Evolutionary conservation across 2,329 filamentous ascomycete species (phyloP).

Genomic region (Fusarium sp.): DNA sequence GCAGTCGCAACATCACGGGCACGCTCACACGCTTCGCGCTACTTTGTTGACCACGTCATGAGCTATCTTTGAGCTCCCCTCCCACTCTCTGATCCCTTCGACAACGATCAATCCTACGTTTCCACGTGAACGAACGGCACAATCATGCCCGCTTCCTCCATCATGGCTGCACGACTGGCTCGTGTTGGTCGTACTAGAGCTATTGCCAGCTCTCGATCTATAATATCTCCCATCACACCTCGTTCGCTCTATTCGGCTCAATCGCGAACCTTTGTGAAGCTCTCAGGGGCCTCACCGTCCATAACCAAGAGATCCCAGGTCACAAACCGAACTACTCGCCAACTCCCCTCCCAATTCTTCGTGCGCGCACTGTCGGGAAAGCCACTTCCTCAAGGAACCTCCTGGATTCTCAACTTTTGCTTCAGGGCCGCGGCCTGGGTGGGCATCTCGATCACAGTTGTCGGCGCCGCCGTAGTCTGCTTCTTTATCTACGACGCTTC

Average conservation of each 20-base stretch:
- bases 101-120: constrained; percentile 10
- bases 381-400: constrained; percentile 59
- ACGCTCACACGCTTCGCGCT: constrained; percentile 2
- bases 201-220: constrained; percentile 24
- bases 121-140: not conserved
- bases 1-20: not conserved
- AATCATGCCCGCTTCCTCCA: constrained; percentile 38
- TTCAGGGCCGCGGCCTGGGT: constrained; percentile 68
- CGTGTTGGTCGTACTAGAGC: constrained; percentile 29
- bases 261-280: constrained; percentile 36
- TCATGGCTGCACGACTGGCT: constrained; percentile 39
- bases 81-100: not conserved
- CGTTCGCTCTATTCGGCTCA: constrained; percentile 24
- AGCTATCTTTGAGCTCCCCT: constrained; percentile 10
- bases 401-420: constrained; percentile 62
- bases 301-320: constrained; percentile 19
- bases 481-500: constrained; percentile 96
- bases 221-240: constrained; percentile 22
- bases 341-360: constrained; percentile 40
- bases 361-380: constrained; percentile 59
- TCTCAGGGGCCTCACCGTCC: constrained; percentile 27
- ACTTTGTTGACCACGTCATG: constrained; percentile 21
- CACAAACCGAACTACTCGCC: constrained; percentile 10
- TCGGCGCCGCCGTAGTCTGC: constrained; percentile 72
- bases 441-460: constrained; percentile 76